phyloP scores from a whole-genome alignment of 108 stramenopile species.

The Fistulifera solaris region DNA sequence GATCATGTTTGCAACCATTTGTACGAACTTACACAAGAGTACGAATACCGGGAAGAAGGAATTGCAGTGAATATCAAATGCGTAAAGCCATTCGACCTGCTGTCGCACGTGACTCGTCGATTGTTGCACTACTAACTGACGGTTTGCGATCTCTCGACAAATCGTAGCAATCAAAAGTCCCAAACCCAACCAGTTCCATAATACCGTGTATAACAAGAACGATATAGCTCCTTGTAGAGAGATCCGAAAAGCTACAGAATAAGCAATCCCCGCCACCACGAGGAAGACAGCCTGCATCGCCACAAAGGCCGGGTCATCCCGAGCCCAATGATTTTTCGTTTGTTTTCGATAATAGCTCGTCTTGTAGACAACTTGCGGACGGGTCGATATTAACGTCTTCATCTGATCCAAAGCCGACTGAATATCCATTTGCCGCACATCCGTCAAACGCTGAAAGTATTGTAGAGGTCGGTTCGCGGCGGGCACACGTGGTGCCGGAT shows the following conservation, averaged over 20 bases:
- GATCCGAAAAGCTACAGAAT: slow-evolving; percentile 64
- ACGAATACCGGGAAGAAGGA: slow-evolving; percentile 92
- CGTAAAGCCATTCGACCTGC: slow-evolving; percentile 95
- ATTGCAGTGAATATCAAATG: slow-evolving; percentile 98
- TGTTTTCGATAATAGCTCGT: slow-evolving; percentile 85
- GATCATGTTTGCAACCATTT: neutral
- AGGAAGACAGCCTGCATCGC: slow-evolving; percentile 80
- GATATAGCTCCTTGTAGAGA: slow-evolving; percentile 23
- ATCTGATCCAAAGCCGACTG: slow-evolving; percentile 85
- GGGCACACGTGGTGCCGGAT: slow-evolving; percentile 3
- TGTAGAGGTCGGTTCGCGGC: slow-evolving; percentile 21
- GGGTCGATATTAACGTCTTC: slow-evolving; percentile 57
- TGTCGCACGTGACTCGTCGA: slow-evolving; percentile 81
- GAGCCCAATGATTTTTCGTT: slow-evolving; percentile 97
- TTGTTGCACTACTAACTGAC: slow-evolving; percentile 52
- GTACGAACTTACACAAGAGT: slow-evolving; percentile 61
- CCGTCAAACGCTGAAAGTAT: slow-evolving; percentile 52
- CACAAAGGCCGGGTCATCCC: slow-evolving; percentile 97
- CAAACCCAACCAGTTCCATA: slow-evolving; percentile 50
- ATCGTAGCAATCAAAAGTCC: slow-evolving; percentile 59
- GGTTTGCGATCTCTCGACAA: slow-evolving; percentile 70
- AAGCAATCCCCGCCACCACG: slow-evolving; percentile 65
- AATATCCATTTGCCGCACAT: slow-evolving; percentile 80
- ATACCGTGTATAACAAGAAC: slow-evolving; percentile 38
- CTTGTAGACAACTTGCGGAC: slow-evolving; percentile 80